Percentiles rank a stretch among this genome's conserved stretches.
Evolutionary conservation across 2,329 filamentous ascomycete species (phyloP).

Genomic region (Beauveria pseudobassiana): DNA sequence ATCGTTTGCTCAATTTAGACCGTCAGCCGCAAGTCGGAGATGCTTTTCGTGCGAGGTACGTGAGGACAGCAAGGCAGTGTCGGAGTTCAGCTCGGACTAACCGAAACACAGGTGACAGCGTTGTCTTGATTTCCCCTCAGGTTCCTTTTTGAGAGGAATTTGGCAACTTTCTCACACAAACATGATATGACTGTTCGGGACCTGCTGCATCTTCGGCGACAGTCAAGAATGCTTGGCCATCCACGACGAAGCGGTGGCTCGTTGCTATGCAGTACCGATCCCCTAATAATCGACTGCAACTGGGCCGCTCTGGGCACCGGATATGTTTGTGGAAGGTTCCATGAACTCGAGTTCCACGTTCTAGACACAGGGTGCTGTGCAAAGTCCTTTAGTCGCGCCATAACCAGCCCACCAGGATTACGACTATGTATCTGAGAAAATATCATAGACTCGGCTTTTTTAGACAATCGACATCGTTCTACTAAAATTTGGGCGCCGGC

Average conservation of each 20-base stretch:
- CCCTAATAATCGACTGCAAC: too few relatives aligned
- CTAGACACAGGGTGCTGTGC: not conserved
- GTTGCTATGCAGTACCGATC: too few relatives aligned
- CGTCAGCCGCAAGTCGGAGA: conserved; percentile 93
- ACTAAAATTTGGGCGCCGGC: too few relatives aligned
- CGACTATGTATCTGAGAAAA: not conserved
- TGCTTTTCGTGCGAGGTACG: conserved; percentile 94
- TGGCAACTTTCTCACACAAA: not conserved
- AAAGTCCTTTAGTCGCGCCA: not conserved
- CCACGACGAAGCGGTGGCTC: not conserved
- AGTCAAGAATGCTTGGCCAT: not conserved
- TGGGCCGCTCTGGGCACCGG: not conserved
- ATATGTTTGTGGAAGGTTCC: not conserved
- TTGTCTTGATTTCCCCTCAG: conserved; percentile 63
- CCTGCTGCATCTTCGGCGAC: not conserved
- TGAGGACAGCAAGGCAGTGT: conserved; percentile 8
- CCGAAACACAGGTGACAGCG: conserved; percentile 53
- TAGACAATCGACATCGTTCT: too few relatives aligned
- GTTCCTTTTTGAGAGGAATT: conserved; percentile 30
- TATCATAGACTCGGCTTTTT: not conserved
- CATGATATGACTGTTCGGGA: not conserved
- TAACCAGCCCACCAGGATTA: not conserved
- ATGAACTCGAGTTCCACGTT: not conserved
- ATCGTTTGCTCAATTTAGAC: conserved; percentile 47
- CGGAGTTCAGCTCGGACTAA: conserved; percentile 16